Evolutionary conservation across 306 rosid genomes (phyloP).

Genomic region (Sphenostylis stenocarpa): DNA sequence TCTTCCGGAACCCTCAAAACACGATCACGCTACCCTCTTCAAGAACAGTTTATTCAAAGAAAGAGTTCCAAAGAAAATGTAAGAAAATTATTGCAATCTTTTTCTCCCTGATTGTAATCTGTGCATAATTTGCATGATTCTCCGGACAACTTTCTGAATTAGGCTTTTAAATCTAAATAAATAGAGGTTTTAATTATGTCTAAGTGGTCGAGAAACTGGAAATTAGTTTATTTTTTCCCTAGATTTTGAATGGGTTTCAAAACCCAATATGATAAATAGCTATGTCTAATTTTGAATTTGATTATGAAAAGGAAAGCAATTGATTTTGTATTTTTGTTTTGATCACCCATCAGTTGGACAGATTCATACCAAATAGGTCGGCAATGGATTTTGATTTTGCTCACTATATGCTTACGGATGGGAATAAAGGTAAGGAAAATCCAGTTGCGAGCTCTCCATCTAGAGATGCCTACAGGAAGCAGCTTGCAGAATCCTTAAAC

Average conservation of each 20-base stretch:
- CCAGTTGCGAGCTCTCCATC: conserved; percentile 58
- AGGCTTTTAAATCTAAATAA: not conserved
- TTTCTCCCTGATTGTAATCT: not conserved
- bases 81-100: not conserved
- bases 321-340: not conserved
- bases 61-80: conserved; percentile 47
- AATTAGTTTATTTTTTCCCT: too few species aligned
- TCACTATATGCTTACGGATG: conserved; percentile 60
- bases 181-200: not conserved
- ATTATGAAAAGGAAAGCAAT: not conserved
- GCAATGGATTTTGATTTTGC: conserved; percentile 66
- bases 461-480: conserved; percentile 67
- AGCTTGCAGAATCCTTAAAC: conserved; percentile 70
- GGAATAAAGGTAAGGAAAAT: conserved; percentile 70
- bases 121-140: not conserved
- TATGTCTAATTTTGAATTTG: not conserved
- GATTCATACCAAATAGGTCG: conserved; percentile 62
- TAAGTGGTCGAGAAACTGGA: not conserved
- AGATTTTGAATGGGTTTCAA: not conserved
- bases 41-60: conserved; percentile 43
- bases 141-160: not conserved
- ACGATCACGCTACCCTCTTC: conserved; percentile 41
- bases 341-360: conserved; percentile 49
- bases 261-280: not conserved
- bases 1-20: conserved; percentile 26